These are phyloP conservation scores for Tricholomella constricta DNA, from an alignment of 768 basidiomycete species.

Conservation along the genomic window DNA sequence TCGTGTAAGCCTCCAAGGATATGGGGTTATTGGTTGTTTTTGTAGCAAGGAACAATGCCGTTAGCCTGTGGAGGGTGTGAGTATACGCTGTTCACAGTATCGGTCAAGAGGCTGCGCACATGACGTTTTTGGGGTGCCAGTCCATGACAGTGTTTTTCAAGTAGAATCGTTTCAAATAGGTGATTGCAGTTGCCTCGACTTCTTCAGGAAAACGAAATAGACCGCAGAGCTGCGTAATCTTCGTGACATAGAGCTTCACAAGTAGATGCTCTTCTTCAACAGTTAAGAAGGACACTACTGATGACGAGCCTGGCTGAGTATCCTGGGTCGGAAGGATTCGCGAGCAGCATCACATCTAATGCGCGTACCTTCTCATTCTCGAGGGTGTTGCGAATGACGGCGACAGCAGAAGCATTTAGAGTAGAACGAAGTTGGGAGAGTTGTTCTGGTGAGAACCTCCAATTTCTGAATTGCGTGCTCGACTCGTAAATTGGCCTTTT, in stretches of 20 bases:
- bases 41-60: slow-evolving; percentile 90
- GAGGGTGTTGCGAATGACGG: slow-evolving; percentile 74
- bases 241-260: slow-evolving; percentile 85
- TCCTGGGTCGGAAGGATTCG: slow-evolving; percentile 23
- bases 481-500: slow-evolving; percentile 66
- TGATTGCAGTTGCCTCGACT: slow-evolving; percentile 90
- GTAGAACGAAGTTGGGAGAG: slow-evolving; percentile 60
- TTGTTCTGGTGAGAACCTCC: slow-evolving; percentile 80
- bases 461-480: slow-evolving; percentile 83
- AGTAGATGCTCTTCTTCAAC: slow-evolving; percentile 86
- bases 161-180: slow-evolving; percentile 95
- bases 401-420: slow-evolving; percentile 76
- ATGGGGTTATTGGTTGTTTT: slow-evolving; percentile 98
- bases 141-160: slow-evolving; percentile 99
- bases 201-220: slow-evolving; percentile 89
- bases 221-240: slow-evolving; percentile 82
- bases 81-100: background rate
- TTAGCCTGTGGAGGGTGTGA: slow-evolving; percentile 63
- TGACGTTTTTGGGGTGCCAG: slow-evolving; percentile 98
- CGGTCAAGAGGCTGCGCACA: slow-evolving; percentile 59
- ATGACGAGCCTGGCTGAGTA: slow-evolving; percentile 70
- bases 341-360: slow-evolving; percentile 5
- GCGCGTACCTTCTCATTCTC: slow-evolving; percentile 74
- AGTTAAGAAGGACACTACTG: slow-evolving; percentile 69
- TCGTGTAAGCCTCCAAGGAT: slow-evolving; percentile 81